Base-by-base conservation (phyloP, 2,329 filamentous ascomycete species). In the Penicillium janthinellum region DNA sequence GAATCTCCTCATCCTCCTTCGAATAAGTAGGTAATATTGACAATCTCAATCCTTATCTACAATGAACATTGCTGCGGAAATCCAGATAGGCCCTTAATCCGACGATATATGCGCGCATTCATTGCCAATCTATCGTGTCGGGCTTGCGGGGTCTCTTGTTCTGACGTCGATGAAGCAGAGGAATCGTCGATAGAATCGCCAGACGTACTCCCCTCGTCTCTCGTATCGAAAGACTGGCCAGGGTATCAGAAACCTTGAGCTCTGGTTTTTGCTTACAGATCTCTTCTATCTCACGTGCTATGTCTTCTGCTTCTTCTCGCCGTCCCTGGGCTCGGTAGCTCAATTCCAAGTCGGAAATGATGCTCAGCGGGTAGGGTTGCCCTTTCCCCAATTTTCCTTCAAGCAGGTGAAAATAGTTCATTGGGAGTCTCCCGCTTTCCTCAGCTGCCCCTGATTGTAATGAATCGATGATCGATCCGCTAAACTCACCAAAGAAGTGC, bases 221-320 rank as follows among this genome's bases (percentile, higher is more conserved):
- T 31, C 28, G 28, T 31, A 31, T 31, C 28, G 28, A 31, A 31
- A 31, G 28, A 50, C 11, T 38, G 12, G 31, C 15, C 14, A 51
- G 4, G 20, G 48, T 25, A 28, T 41, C 5, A 5, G 12, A 22
- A 10, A 41, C 6, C 14, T 52, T 14, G 1, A 4, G 17, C 17
- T 37, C 50, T 28, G 28, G 8, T 2, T 41, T 37, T 39, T 12
- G 14, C 35, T 55, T 51, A 20, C 51, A 1, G 2, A 25, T 41
- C 42, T 59, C 57, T 28, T 52, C 44, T 22, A 57, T 17, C 28
- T 52, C 25, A 17, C 38, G 37, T 6, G n/a, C 11, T 6, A 57
- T 4, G 17, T 45, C 7, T 8, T 45, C 47, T 11, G 39, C 51
- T 37, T 44, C 28, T 28, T 57, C 37, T 22, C 25, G 28, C 6